These are phyloP conservation scores for Cyclotella baltica DNA, from an alignment of 108 stramenopile genomes.

Conservation along the genomic window DNA sequence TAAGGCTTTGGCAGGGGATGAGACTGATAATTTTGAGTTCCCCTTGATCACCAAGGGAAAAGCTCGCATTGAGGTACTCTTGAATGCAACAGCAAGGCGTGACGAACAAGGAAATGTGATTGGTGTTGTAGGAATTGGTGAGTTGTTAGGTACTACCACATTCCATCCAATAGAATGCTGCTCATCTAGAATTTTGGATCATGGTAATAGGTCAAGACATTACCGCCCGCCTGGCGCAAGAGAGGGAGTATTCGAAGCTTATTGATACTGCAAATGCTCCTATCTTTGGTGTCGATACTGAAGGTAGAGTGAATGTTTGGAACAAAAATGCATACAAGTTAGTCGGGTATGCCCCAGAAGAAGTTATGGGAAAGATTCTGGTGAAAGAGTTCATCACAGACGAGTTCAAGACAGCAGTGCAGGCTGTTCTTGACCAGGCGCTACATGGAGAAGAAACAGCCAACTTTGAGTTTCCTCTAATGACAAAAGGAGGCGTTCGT, in stretches of 20 bases:
- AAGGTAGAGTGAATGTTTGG: too few species aligned
- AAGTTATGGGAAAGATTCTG: conserved; percentile 50
- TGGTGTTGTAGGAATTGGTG: too few species aligned
- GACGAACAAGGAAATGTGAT: conserved; percentile 21
- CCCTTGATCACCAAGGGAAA: conserved; percentile 32
- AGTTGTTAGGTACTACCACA: not conserved
- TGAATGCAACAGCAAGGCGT: conserved; percentile 57
- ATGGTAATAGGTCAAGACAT: too few species aligned
- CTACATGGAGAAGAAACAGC: conserved; percentile 54
- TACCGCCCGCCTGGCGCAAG: too few species aligned
- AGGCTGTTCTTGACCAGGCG: conserved; percentile 51
- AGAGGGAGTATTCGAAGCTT: too few species aligned
- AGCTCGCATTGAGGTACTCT: conserved; percentile 46
- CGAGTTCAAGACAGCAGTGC: conserved; percentile 37
- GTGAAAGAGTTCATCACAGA: conserved; percentile 44
- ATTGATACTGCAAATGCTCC: too few species aligned
- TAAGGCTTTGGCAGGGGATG: conserved; percentile 59
- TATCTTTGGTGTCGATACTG: too few species aligned
- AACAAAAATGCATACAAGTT: conserved; percentile 32
- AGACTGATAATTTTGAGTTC: conserved; percentile 66
- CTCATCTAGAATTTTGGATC: too few species aligned
- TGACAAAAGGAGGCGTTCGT: conserved; percentile 42
- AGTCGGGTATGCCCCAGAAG: conserved; percentile 42
- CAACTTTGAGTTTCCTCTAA: conserved; percentile 35
- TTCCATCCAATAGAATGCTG: too few species aligned